Base-by-base conservation (phyloP, 129 eudicot genomes). In the Artemisia annua region DNA sequence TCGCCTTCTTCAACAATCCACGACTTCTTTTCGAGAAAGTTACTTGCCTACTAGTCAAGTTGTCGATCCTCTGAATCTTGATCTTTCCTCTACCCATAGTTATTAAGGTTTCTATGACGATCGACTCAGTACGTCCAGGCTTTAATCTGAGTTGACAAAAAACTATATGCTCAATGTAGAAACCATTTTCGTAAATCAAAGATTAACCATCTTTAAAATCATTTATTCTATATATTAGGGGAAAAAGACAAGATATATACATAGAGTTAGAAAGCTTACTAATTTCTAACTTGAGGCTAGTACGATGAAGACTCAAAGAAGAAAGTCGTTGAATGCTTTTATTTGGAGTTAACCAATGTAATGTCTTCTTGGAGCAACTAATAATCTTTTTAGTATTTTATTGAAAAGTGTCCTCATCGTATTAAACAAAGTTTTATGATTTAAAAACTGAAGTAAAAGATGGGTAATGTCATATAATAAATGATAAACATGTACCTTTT, bases 41-140 rank as follows among this genome's bases (percentile, higher is more conserved):
- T 26, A 74, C 71, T 74, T 74, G 78, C 78, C 71, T 48, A 30
- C 70, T 74, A 14, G 71, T 74, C 4, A 48, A 9, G 63, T 74
- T 74, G 48, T 74, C 78, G 78, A 74, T 74, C 53, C 71, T 63
- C 14, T 52, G 63, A 49, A 74, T 74, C 12, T 58, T 14, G 28
- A 74, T 74, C 58, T 74, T 74, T 16, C 78, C 78, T 63, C 78
- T 74, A 48, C 78, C 78, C 78, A 74, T 74, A 30, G 15, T 57
- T 63, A 15, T 53, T 74, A 49, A 28, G 62, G 60, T 62, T 60
- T 60, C 32, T 8, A 39, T 2, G 26, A 63, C 39, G 14, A n/a
- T n/a, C n/a, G n/a, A n/a, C 50, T 63, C 16, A 19, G 12, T 30
- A 30, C 35, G 35, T 63, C 49, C 24, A 26, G 3, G 46, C 46